These are phyloP conservation scores for Gloeophyllum trabeum DNA, from an alignment of 768 basidiomycete genomes.

Conservation along the genomic window DNA sequence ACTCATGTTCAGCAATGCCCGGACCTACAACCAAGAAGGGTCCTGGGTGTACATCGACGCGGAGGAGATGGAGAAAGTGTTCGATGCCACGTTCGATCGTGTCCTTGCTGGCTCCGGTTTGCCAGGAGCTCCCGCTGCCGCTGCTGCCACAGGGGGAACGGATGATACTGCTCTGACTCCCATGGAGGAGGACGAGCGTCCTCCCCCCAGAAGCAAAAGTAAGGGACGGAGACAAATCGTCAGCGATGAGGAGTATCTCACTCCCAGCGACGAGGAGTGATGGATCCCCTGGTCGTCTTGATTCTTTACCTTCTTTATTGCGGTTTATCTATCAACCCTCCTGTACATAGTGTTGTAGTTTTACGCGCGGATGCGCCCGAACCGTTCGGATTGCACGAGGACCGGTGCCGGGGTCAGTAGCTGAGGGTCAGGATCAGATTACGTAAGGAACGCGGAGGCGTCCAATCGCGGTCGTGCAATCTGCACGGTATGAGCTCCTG, in stretches of 20 bases:
- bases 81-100: slow-evolving; percentile 59
- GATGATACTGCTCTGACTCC: slow-evolving; percentile 65
- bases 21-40: slow-evolving; percentile 89
- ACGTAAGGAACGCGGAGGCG: too few relatives aligned
- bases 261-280: slow-evolving; percentile 65
- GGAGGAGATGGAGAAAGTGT: slow-evolving; percentile 87
- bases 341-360: too few relatives aligned
- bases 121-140: slow-evolving; percentile 51
- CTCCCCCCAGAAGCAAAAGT: slow-evolving; percentile 41
- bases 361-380: too few relatives aligned
- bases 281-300: too few relatives aligned
- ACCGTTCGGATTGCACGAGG: too few relatives aligned
- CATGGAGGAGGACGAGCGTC: slow-evolving; percentile 74
- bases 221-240: slow-evolving; percentile 60
- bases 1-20: slow-evolving; percentile 90
- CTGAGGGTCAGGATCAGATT: too few relatives aligned
- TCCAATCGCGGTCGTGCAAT: too few relatives aligned
- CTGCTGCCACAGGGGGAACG: slow-evolving; percentile 26
- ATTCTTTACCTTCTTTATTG: too few relatives aligned
- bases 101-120: slow-evolving; percentile 57
- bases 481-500: too few relatives aligned
- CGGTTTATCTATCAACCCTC: too few relatives aligned
- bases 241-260: slow-evolving; percentile 56
- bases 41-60: slow-evolving; percentile 94
- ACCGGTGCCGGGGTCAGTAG: too few relatives aligned